These are phyloP conservation scores for Teratosphaeria zuluensis DNA, from an alignment of 2,329 filamentous ascomycete species.

Conservation along the genomic window DNA sequence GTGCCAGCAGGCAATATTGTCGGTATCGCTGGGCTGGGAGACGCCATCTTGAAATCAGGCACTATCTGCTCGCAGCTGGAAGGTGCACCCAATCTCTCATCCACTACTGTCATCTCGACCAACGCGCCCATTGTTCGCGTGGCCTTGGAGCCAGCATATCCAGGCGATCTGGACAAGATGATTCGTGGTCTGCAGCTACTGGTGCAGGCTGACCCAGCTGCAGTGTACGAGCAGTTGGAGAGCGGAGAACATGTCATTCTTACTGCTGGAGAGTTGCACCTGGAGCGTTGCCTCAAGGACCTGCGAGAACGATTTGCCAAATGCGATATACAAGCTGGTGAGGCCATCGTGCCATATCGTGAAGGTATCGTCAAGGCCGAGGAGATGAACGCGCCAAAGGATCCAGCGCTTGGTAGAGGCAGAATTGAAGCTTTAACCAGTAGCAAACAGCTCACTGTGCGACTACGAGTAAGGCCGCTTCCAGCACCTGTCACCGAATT, in stretches of 20 bases:
- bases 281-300: constrained; percentile 90
- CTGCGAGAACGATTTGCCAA: constrained; percentile 83
- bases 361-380: constrained; percentile 77
- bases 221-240: constrained; percentile 84
- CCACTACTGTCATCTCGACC: constrained; percentile 67
- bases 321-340: constrained; percentile 89
- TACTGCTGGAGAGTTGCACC: constrained; percentile 86
- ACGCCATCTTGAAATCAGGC: constrained; percentile 88
- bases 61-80: constrained; percentile 82
- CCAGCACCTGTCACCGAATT: constrained; percentile 75
- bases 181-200: constrained; percentile 76
- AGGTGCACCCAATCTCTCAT: constrained; percentile 82
- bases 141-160: constrained; percentile 85
- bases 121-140: constrained; percentile 78
- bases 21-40: constrained; percentile 84
- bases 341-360: constrained; percentile 88
- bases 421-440: constrained; percentile 65
- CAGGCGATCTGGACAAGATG: constrained; percentile 88
- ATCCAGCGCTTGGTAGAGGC: constrained; percentile 78
- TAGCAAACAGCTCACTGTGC: constrained; percentile 76
- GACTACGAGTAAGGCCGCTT: constrained; percentile 67
- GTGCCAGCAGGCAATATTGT: constrained; percentile 94
- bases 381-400: constrained; percentile 84
- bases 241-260: constrained; percentile 92
- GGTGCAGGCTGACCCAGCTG: constrained; percentile 91